A percentile compares a stretch with the other conserved stretches of the same genome.
phyloP scores from a whole-genome alignment of 116 monocot genomes.

The Papilionanthe hybrid region DNA sequence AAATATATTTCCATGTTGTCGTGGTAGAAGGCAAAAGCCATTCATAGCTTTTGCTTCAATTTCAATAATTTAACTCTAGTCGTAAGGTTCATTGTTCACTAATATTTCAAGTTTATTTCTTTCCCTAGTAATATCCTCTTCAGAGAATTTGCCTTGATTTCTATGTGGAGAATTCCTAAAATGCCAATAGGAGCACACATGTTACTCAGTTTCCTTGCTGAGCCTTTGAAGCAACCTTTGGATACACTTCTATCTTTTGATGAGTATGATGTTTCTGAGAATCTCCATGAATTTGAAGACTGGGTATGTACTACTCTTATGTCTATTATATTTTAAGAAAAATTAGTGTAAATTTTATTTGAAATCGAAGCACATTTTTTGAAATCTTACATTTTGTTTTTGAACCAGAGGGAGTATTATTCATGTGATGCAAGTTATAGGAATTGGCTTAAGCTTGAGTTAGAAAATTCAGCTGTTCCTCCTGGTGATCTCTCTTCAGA shows the following conservation, averaged over 20 bases:
- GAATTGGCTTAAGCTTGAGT: constrained; percentile 87
- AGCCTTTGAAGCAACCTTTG: constrained; percentile 81
- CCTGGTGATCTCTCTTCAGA: constrained; percentile 65
- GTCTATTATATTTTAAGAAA: not conserved
- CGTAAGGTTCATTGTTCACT: not conserved
- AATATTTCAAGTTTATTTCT: constrained; percentile 8
- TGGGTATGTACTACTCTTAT: constrained; percentile 53
- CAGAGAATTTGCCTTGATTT: constrained; percentile 96
- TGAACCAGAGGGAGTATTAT: constrained; percentile 63
- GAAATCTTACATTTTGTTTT: not conserved
- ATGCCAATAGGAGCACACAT: constrained; percentile 93
- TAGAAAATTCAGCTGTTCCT: constrained; percentile 66
- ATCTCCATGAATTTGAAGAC: constrained; percentile 91
- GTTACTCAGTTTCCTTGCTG: constrained; percentile 86
- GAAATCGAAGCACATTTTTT: not conserved
- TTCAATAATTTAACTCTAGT: not conserved
- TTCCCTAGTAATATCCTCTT: constrained; percentile 80
- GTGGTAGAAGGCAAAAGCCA: not conserved
- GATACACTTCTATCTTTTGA: constrained; percentile 63
- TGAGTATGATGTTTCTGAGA: constrained; percentile 48
- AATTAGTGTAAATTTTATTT: not conserved
- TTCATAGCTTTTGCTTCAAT: not conserved
- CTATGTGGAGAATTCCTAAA: constrained; percentile 92
- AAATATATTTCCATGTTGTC: not conserved
- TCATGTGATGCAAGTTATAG: constrained; percentile 95